Evolutionary conservation across 305 asterid species (phyloP).

Genomic region (Fraxinus dipetala): DNA sequence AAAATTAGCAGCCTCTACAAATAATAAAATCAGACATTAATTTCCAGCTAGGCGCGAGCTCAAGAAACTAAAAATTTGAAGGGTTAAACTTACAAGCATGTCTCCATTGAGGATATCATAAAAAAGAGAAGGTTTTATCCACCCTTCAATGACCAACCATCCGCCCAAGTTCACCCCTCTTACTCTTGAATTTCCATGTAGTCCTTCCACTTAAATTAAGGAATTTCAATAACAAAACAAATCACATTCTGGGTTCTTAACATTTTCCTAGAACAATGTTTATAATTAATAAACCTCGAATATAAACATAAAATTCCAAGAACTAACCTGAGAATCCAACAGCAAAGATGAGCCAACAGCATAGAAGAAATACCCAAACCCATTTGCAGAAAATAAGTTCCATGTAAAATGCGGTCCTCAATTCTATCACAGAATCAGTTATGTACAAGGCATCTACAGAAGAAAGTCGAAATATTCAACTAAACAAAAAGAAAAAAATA

Average conservation of each 20-base stretch:
- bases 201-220: slow-evolving; percentile 51
- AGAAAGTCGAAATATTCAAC: slow-evolving; percentile 6
- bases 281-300: neutral
- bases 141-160: slow-evolving; percentile 80
- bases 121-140: slow-evolving; percentile 82
- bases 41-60: neutral
- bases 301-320: slow-evolving; percentile 3
- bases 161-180: slow-evolving; percentile 89
- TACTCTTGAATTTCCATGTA: slow-evolving; percentile 50
- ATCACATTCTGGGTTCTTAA: neutral
- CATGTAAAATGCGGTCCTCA: slow-evolving; percentile 39
- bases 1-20: neutral
- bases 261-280: neutral
- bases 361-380: slow-evolving; percentile 43
- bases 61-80: slow-evolving; percentile 4
- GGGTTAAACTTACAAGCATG: slow-evolving; percentile 55
- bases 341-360: slow-evolving; percentile 40
- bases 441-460: slow-evolving; percentile 24
- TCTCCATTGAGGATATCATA: slow-evolving; percentile 66
- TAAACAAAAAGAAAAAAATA: neutral
- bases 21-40: neutral
- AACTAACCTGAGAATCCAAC: slow-evolving; percentile 55
- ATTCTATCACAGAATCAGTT: slow-evolving; percentile 27
- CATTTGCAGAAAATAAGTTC: slow-evolving; percentile 47
- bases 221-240: slow-evolving; percentile 12